A percentile compares a stretch with the other conserved stretches of the same genome.
Conservation (phyloP, 768 basidiomycete genomes). For the Krasilnikovozyma curviuscula region DNA sequence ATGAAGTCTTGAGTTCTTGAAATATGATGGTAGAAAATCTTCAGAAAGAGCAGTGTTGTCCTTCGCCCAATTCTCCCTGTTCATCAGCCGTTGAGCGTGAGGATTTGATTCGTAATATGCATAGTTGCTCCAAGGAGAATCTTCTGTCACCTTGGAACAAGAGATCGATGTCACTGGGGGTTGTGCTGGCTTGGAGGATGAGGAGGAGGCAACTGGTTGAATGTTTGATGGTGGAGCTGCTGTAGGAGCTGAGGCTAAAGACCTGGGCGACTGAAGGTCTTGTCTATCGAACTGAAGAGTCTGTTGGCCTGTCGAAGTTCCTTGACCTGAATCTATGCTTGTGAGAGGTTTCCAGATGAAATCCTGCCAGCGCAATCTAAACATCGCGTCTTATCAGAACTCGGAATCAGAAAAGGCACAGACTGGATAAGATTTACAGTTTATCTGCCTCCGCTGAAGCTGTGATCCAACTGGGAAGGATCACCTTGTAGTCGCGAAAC, state of each 20-base stretch:
- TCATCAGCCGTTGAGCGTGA: slow-evolving; percentile 57
- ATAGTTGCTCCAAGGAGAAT: slow-evolving; percentile 30
- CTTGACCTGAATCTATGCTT: neutral
- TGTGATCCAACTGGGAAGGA: slow-evolving; percentile 67
- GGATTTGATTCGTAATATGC: slow-evolving; percentile 50
- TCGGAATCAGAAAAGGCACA: neutral
- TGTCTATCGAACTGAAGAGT: neutral
- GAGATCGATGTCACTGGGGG: neutral
- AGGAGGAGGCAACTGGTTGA: neutral
- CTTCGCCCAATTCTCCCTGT: slow-evolving; percentile 63
- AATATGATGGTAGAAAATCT: slow-evolving; percentile 69
- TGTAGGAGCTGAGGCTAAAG: neutral
- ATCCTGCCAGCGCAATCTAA: slow-evolving; percentile 1
- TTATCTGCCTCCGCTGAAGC: slow-evolving; percentile 49
- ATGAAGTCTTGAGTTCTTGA: slow-evolving; percentile 56
- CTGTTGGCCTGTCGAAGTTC: neutral
- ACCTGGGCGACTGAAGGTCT: neutral
- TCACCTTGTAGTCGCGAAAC: slow-evolving; percentile 79
- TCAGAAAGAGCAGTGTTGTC: slow-evolving; percentile 64
- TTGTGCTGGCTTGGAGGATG: neutral
- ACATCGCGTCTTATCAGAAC: neutral
- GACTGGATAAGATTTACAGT: slow-evolving; percentile 24
- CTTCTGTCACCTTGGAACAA: neutral
- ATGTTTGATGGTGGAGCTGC: neutral
- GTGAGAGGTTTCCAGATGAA: slow-evolving; percentile 2